Base-by-base conservation (phyloP, 2,329 filamentous ascomycete species). In the Aspergillus caelatus region DNA sequence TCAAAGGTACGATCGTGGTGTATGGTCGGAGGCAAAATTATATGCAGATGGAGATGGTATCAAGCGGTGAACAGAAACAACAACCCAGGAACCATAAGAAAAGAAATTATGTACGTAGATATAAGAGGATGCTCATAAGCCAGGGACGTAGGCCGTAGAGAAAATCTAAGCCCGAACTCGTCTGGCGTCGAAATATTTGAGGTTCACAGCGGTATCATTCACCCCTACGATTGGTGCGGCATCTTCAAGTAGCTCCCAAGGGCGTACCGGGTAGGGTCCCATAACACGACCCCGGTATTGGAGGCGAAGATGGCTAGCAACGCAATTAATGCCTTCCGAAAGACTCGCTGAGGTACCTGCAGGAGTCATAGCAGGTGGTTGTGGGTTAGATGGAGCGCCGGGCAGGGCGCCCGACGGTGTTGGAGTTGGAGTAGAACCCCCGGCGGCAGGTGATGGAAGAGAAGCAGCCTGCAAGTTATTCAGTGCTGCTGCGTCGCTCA, bases 221-320 rank as follows among this genome's bases (percentile, higher is more conserved):
- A 73, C 70, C 28, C 79, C 78, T 26, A 78, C 68, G 21, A 80
- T 74, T 1, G 80, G 80, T 21, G 80, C 79, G 12, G 80, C 77
- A 62, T 81, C 80, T 65, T 80, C 78, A 28, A 82, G 72, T 61
- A 81, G 74, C 62, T 82, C 80, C 80, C 80, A 82, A 32, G 75
- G 76, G 26, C 77, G 77, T 11, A 78, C 65, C 2, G 74, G 73
- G 57, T 75, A 80, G 2, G 76, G 65, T 2, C 77, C 78, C 39
- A 76, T 63, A 6, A 72, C 63, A 26, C 75, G 74, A 11, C 77
- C 77, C 32, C 74, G 74, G 36, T 76, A 71, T 62, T 81, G 77
- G 45, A 80, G 67, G 46, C 76, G 76, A 43, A 80, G 73, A 32
- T 74, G 74, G 57, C 72, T 74, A 16, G 70, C 60, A 30, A 72